A percentile compares a stretch with the other conserved stretches of the same genome.
These are phyloP conservation scores for Cyberlindnera maritima DNA, from an alignment of 805 yeast genomes.

Conservation along the genomic window DNA sequence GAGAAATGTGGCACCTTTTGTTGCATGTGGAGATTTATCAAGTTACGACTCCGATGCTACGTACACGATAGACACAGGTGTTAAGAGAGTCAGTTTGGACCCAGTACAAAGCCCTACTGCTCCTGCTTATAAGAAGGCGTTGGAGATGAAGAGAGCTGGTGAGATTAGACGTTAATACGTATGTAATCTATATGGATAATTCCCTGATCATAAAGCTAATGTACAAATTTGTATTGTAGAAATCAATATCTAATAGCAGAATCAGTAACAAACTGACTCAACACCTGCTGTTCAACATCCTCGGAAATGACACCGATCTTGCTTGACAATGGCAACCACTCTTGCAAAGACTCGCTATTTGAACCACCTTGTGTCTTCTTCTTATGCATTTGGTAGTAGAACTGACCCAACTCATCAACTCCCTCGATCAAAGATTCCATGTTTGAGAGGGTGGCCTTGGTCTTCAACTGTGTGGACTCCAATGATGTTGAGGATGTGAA, in stretches of 20 bases:
- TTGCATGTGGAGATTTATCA: constrained; percentile 91
- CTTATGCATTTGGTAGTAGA: constrained; percentile 26
- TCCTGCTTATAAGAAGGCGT: constrained; percentile 92
- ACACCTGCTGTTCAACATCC: constrained; percentile 26
- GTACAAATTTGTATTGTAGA: not conserved
- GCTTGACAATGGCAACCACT: constrained; percentile 30
- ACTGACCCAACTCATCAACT: constrained; percentile 25
- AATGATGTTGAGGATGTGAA: constrained; percentile 22
- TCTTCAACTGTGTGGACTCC: constrained; percentile 20
- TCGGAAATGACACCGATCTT: constrained; percentile 28
- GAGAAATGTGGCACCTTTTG: constrained; percentile 80
- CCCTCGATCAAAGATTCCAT: constrained; percentile 26
- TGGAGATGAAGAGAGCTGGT: constrained; percentile 83
- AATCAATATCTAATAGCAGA: constrained; percentile 16
- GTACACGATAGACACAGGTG: constrained; percentile 45
- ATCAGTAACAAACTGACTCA: constrained; percentile 23
- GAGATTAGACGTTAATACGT: constrained; percentile 35
- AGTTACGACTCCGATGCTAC: constrained; percentile 96
- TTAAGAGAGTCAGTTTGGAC: constrained; percentile 53
- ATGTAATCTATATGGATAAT: not conserved
- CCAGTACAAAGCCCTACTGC: constrained; percentile 97
- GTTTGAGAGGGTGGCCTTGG: constrained; percentile 18
- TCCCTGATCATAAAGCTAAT: not conserved
- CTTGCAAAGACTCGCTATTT: constrained; percentile 19
- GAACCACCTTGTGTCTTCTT: constrained; percentile 17